phyloP scores from a whole-genome alignment of 805 yeast species.

The Candida parachauliodes region DNA sequence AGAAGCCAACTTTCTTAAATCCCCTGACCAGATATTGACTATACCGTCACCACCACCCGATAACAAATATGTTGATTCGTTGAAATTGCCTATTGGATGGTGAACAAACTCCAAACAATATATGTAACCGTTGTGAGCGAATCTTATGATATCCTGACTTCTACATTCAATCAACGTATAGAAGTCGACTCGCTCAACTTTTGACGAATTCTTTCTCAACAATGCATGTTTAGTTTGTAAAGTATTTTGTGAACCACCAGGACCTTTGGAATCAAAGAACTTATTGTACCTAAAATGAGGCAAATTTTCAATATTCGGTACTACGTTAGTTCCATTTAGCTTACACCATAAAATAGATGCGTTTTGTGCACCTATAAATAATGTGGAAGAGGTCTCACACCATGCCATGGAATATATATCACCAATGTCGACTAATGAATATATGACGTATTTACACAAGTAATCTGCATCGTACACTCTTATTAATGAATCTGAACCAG shows the following conservation, averaged over 20 bases:
- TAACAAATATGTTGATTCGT: constrained; percentile 20
- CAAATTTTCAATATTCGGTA: constrained; percentile 21
- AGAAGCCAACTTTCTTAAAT: constrained; percentile 22
- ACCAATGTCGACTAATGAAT: constrained; percentile 84
- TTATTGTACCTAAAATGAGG: constrained; percentile 68
- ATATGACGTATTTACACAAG: constrained; percentile 61
- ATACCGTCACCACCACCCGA: constrained; percentile 89
- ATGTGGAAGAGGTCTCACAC: constrained; percentile 52
- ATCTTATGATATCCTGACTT: constrained; percentile 58
- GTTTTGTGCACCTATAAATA: constrained; percentile 88
- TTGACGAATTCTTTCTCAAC: constrained; percentile 14
- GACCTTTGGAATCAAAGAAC: constrained; percentile 89
- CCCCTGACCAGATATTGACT: constrained; percentile 70
- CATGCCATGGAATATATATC: constrained; percentile 85
- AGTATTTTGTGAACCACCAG: constrained; percentile 53
- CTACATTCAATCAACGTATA: constrained; percentile 60
- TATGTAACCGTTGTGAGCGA: constrained; percentile 91
- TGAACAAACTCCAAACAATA: constrained; percentile 55
- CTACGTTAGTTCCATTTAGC: constrained; percentile 1
- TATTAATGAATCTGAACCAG: constrained; percentile 86
- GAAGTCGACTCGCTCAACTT: neutral
- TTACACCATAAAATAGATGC: constrained; percentile 80
- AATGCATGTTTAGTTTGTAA: constrained; percentile 26
- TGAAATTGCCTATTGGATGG: constrained; percentile 17
- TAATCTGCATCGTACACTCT: constrained; percentile 67